Base-by-base conservation (phyloP, 257 asterid species). In the Nicotiana tomentosiformis region DNA sequence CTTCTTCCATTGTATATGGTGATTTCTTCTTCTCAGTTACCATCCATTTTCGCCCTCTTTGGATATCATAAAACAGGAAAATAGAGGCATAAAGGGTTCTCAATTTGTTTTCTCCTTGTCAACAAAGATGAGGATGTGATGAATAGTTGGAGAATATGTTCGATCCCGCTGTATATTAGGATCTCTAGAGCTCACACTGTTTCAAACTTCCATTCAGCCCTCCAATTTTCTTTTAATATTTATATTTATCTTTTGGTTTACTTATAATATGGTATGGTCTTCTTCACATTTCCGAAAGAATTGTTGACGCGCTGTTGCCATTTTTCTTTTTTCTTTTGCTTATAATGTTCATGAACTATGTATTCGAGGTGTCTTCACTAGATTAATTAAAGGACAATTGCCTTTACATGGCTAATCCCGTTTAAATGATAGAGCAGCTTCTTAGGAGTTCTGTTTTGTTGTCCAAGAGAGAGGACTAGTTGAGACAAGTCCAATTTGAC, bases 1-100 rank as follows among this genome's bases (percentile, higher is more conserved):
- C 92, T 83, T 89, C 82, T 81, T 91, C 95, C 89, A 92, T 81
- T 37, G 84, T 5, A 37, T 5, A 37, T 90, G 4, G 91, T 78
- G 37, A 85, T 85, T 51, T 84, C 84, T 43, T 61, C 86, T 20
- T 83, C 93, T 43, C 82, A 83, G 3, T 17, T 84, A 8, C 83
- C 85, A 6, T 83, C 55, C 4, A 9, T 56, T 16, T 12, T 23
- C 1, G 29, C 51, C 1, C 81, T 84, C 78, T 77, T 26, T 78
- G 78, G 11, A 5, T 39, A n/a, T n/a, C 35, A 39, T 70, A 70
- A 39, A 39, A 39, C 56, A 43, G 10, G 33, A 56, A 56, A 56
- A 17, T 17, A 5, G 4, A 56, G 4, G n/a, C 53, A 18, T 39
- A 5, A 43, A 70, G 35, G 58, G 58, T 70, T 43, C 30, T 7